phyloP scores from a whole-genome alignment of 371 early-diverging fungal genomes.

The Mortierella sp. region DNA sequence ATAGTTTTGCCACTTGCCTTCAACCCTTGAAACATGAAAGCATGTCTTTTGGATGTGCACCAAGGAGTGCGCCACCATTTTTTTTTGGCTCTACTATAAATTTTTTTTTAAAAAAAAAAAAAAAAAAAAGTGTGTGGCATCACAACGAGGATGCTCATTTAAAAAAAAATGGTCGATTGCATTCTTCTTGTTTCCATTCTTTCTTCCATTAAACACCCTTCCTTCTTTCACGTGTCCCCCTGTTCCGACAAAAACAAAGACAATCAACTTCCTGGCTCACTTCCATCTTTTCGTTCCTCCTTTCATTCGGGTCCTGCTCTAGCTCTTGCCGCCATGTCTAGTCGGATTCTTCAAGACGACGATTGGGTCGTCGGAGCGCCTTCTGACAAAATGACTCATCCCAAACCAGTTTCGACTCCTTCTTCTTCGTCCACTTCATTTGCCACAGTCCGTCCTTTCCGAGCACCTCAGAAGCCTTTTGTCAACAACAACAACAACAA shows the following conservation, averaged over 20 bases:
- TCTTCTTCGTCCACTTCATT: background rate
- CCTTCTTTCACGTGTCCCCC: background rate
- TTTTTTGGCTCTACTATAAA: no score
- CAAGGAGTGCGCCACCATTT: no score
- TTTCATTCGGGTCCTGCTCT: background rate
- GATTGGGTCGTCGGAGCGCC: background rate
- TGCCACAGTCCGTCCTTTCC: background rate
- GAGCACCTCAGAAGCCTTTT: background rate
- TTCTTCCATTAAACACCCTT: background rate
- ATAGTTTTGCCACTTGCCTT: no score
- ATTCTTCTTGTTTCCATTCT: no score
- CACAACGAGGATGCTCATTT: no score
- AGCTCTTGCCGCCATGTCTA: background rate
- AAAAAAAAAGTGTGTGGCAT: no score
- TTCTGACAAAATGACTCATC: background rate
- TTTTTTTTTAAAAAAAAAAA: no score
- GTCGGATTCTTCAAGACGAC: background rate
- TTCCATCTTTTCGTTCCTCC: no score
- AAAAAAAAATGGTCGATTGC: no score
- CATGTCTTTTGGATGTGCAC: no score
- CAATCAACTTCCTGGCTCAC: background rate
- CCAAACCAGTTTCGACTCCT: background rate
- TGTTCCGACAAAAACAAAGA: background rate
- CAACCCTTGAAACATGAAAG: no score
- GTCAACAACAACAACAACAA: background rate